Evolutionary conservation across 2,329 filamentous ascomycete species (phyloP).

Genomic region (Aspergillus fischeri): DNA sequence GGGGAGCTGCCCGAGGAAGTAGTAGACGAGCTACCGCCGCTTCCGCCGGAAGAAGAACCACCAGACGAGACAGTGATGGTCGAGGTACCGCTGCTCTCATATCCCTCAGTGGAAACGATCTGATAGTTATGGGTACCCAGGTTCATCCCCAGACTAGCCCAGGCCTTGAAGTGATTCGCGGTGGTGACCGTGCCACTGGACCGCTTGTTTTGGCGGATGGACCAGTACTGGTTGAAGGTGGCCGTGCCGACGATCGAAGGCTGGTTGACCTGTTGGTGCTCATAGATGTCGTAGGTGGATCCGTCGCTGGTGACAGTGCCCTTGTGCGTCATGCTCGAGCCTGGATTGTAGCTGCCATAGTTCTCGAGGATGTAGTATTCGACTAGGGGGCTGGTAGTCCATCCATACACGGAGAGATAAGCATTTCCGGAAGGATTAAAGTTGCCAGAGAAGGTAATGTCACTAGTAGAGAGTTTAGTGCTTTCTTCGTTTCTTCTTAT

Average conservation of each 20-base stretch:
- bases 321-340: conserved; percentile 22
- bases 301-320: conserved; percentile 39
- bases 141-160: conserved; percentile 28
- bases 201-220: conserved; percentile 35
- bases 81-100: conserved; percentile 37
- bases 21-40: too few relatives aligned
- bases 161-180: conserved; percentile 36
- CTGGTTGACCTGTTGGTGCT: conserved; percentile 32
- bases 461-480: not conserved
- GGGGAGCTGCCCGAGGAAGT: not conserved
- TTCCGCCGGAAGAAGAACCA: not conserved
- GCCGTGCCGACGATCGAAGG: conserved; percentile 39
- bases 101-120: conserved; percentile 42
- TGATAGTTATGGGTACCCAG: conserved; percentile 36
- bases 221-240: conserved; percentile 45
- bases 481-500: not conserved
- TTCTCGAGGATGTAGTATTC: conserved; percentile 39
- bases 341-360: conserved; percentile 33
- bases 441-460: conserved; percentile 27
- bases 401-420: conserved; percentile 40
- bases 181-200: conserved; percentile 35
- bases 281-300: conserved; percentile 37
- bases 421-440: conserved; percentile 29
- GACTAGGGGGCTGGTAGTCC: conserved; percentile 34
- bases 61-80: conserved; percentile 28